Base-by-base conservation (phyloP, 331 rosid genomes). In the Phaseolus coccineus region DNA sequence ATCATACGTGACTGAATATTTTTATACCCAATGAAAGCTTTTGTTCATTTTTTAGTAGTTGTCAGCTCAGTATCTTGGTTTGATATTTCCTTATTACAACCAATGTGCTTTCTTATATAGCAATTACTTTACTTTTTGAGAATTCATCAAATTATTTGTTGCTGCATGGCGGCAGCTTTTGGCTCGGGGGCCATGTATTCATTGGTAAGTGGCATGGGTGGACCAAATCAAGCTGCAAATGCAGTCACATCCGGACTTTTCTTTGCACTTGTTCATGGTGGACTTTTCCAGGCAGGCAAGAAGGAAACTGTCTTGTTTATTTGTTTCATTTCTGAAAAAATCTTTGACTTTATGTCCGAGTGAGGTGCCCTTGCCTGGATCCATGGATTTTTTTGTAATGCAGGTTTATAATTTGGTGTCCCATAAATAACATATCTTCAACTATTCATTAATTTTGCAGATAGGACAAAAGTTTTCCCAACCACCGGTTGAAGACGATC, bases 191-290 rank as follows among this genome's bases (percentile, higher is more conserved):
- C 90, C 33, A 79, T 87, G 87, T 96, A 93, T 84, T 90, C 99
- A 47, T 64, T 96, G 84, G 99, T 93, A 67, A 96, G 98, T 77
- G 99, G 98, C 69, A 79, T 93, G 89, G 98, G 97, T 55, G 99
- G 96, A 51, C 97, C 97, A 56, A 96, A 91, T 85, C 96, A 82
- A 82, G 97, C 80, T 25, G 88, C 84, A 56, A 96, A 88, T 77
- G 99, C 96, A 27, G 82, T 74, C 79, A 90, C 96, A 75, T 96
- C 98, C 28, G 99, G 98, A 74, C 87, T 96, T 16, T 93, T 93
- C 88, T 96, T 96, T 73, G 96, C 99, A 73, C 91, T 91, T 81
- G 91, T 91, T 89, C 99, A 96, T 86, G 99, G 99, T 76, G 99
- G 99, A 59, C 82, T 96, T 74, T 96, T 87, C 84, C 90, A 93